Conservation (phyloP, 2,329 filamentous ascomycete genomes). For the Colletotrichum cereale region DNA sequence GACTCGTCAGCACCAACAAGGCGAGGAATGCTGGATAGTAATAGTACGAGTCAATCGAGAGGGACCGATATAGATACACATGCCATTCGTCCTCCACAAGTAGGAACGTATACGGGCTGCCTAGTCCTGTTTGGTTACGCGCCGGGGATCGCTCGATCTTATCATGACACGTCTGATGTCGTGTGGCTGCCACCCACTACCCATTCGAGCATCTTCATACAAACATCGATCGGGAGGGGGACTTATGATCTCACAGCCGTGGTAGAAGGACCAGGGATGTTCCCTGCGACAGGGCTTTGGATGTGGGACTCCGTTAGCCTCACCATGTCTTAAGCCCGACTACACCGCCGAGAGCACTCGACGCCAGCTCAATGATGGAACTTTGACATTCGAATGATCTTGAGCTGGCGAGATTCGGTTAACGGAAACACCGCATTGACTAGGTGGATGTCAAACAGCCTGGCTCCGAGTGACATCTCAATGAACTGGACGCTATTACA, state of each 20-base stretch:
- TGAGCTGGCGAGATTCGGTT: fast-evolving
- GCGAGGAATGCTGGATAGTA: no score
- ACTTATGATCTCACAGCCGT: slow-evolving; percentile 14
- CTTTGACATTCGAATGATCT: background rate
- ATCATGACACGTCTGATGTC: background rate
- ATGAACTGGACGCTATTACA: background rate
- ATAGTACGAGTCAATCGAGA: no score
- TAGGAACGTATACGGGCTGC: background rate
- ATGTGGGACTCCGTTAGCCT: slow-evolving; percentile 4
- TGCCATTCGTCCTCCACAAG: background rate
- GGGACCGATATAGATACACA: background rate
- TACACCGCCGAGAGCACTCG: background rate
- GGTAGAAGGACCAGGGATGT: background rate
- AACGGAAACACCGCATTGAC: background rate
- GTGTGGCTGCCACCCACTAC: background rate
- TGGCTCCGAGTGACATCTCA: background rate
- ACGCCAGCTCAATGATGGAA: background rate
- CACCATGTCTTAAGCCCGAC: background rate
- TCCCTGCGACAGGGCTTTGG: background rate
- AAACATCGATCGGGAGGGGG: slow-evolving; percentile 23
- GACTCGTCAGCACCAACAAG: background rate
- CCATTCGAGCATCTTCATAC: slow-evolving; percentile 20
- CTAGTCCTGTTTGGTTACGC: background rate
- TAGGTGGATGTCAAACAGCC: background rate
- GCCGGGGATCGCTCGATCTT: background rate